Percentiles rank a stretch among this genome's conserved stretches.
Conservation (phyloP, 176 grass and related monocot species). For the Thalia dealbata region DNA sequence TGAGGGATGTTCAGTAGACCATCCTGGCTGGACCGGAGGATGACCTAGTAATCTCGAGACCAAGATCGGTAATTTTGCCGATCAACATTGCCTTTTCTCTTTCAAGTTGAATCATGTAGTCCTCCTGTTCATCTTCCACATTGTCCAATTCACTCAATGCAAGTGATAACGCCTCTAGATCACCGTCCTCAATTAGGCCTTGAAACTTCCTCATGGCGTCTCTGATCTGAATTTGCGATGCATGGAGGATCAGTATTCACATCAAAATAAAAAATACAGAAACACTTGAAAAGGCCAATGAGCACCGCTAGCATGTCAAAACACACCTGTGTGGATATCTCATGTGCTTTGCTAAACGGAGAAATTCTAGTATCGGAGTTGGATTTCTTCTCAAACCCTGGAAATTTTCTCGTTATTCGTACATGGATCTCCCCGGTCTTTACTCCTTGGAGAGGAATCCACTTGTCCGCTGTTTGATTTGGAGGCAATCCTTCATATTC, state of each 20-base stretch:
- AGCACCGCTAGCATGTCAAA: background rate
- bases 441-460: constrained; percentile 81
- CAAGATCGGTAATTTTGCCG: constrained; percentile 49
- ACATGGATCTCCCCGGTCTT: constrained; percentile 68
- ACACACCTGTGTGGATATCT: constrained; percentile 42
- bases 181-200: constrained; percentile 53
- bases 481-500: constrained; percentile 64
- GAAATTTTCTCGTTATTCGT: constrained; percentile 34
- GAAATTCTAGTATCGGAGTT: constrained; percentile 20
- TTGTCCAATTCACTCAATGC: constrained; percentile 62
- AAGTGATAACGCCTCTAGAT: constrained; percentile 45
- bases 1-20: constrained; percentile 13
- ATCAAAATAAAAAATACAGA: background rate
- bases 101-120: constrained; percentile 60
- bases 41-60: constrained; percentile 55
- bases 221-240: constrained; percentile 37
- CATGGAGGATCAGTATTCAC: background rate
- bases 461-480: constrained; percentile 56
- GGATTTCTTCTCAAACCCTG: constrained; percentile 32
- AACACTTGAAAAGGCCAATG: background rate
- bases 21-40: constrained; percentile 42
- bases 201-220: constrained; percentile 50
- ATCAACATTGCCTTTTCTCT: constrained; percentile 52
- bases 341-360: constrained; percentile 36
- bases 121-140: constrained; percentile 47